phyloP scores from a whole-genome alignment of 2,329 filamentous ascomycete genomes.

The Oidium heveae region DNA sequence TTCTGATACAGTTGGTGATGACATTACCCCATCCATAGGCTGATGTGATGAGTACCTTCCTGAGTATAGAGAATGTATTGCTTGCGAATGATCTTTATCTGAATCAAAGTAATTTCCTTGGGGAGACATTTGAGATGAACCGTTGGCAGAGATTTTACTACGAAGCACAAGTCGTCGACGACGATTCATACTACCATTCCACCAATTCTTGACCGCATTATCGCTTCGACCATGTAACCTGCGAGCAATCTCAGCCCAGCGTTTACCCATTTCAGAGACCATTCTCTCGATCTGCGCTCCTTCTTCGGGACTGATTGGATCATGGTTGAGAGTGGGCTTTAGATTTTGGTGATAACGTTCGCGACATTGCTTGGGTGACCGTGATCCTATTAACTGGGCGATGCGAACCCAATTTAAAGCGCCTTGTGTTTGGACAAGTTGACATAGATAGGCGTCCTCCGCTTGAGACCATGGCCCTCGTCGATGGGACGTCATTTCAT shows the following conservation, averaged over 20 bases:
- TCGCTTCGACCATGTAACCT: slow-evolving; percentile 65
- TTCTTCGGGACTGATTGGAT: slow-evolving; percentile 47
- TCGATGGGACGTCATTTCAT: no score
- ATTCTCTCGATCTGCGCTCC: slow-evolving; percentile 49
- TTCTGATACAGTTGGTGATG: slow-evolving; percentile 38
- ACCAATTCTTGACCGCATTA: slow-evolving; percentile 96
- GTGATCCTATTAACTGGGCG: slow-evolving; percentile 44
- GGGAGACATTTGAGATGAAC: no score
- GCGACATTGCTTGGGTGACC: slow-evolving; percentile 82
- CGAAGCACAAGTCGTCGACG: no score
- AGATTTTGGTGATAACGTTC: slow-evolving; percentile 89
- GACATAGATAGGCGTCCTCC: slow-evolving; percentile 47
- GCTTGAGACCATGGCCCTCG: slow-evolving; percentile 64
- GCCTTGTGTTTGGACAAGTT: slow-evolving; percentile 49
- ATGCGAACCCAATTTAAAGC: slow-evolving; percentile 88
- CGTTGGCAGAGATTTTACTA: no score
- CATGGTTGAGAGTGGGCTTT: slow-evolving; percentile 48
- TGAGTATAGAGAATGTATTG: no score
- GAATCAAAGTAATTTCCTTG: no score
- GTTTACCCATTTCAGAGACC: slow-evolving; percentile 55
- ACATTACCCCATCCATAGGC: slow-evolving; percentile 27
- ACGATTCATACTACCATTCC: slow-evolving; percentile 81
- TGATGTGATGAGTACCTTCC: no score
- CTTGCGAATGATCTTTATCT: no score
- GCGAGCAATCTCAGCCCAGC: slow-evolving; percentile 82